A percentile compares a stretch with the other conserved stretches of the same genome.
Evolutionary conservation across 2,329 filamentous ascomycete genomes (phyloP).

Genomic region (Claviceps africana): DNA sequence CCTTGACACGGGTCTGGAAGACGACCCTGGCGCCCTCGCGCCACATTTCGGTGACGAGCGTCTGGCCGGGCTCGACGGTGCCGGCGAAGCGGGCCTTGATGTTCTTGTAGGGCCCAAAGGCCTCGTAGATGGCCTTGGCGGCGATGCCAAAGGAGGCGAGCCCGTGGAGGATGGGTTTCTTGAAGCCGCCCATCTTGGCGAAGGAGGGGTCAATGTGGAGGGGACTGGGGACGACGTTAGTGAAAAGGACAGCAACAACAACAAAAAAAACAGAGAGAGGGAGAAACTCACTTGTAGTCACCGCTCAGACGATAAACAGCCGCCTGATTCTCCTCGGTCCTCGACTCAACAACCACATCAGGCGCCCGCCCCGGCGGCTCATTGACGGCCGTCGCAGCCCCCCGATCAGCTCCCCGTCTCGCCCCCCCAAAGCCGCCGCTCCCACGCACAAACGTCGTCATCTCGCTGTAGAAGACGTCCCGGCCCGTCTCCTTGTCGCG

Average conservation of each 20-base stretch:
- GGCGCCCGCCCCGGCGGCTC: slow-evolving; percentile 62
- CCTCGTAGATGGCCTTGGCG: slow-evolving; percentile 78
- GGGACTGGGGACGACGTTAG: no score
- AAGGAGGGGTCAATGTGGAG: slow-evolving; percentile 92
- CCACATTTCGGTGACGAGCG: slow-evolving; percentile 91
- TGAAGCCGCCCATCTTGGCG: slow-evolving; percentile 90
- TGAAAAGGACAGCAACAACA: no score
- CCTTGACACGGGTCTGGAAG: slow-evolving; percentile 81
- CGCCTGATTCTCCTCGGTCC: slow-evolving; percentile 81
- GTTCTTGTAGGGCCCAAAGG: slow-evolving; percentile 72
- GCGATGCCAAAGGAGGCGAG: slow-evolving; percentile 88
- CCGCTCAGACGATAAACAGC: slow-evolving; percentile 86
- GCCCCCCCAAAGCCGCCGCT: slow-evolving; percentile 81
- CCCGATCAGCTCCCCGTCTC: slow-evolving; percentile 62
- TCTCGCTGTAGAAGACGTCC: slow-evolving; percentile 94
- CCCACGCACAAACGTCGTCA: slow-evolving; percentile 81
- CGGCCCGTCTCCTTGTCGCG: slow-evolving; percentile 74
- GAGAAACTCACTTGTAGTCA: slow-evolving; percentile 57
- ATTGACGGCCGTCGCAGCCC: slow-evolving; percentile 67
- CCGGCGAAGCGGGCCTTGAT: slow-evolving; percentile 88
- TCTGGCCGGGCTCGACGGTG: slow-evolving; percentile 73
- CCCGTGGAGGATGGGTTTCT: slow-evolving; percentile 88
- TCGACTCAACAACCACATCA: slow-evolving; percentile 71
- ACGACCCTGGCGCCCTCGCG: slow-evolving; percentile 65
- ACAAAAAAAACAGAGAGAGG: not conserved